Evolutionary conservation across 768 basidiomycete species (phyloP), one percentile per base, ranked within the genome.

Genomic region (Leccinum uliginosum): DNA sequence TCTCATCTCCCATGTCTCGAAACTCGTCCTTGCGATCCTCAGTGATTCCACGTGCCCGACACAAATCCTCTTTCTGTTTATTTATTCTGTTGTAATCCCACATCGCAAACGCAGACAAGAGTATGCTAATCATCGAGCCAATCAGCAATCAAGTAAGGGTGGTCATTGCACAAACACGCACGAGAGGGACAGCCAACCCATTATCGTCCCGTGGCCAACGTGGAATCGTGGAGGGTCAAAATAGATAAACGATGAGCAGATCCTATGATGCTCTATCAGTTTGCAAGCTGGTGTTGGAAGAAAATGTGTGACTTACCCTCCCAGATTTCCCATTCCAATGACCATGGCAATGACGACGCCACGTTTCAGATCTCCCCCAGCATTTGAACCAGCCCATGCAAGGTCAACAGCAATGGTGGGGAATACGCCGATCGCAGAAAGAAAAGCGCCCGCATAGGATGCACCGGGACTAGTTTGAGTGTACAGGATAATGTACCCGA

Each of bases 331-430:
- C 10, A 80, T 38, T 26, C 81, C 81, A 51, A 80, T 77, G 17
- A 84, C 76, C 73, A 81, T 75, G 5, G 80, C 84, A 34, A 84
- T 58, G 12, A 75, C 74, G 12, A 83, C 74, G 23, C 76, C 84
- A 54, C 77, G 75, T 62, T 80, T 79, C 50, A 80, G 57, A 61
- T 82, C 82, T 23, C 84, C 82, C 23, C 83, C 83, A 0, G 80
- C 77, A 53, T 83, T 81, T 8, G 79, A 78, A 2, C 77, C 75
- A 2, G 73, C 78, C 84, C 84, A 86, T 34, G 82, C 80, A 2
- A 85, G 66, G 26, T 66, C 64, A 19, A 83, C 71, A 29, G 71
- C 73, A 51, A 83, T 73, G 6, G 76, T 77, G 1, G 84, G 80
- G 61, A 71, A 84, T 6, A 82, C 77, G 19, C 83, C 84, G 19